Evolutionary conservation across 2,329 filamentous ascomycete genomes (phyloP).

Genomic region (Trichoderma koningiopsis): DNA sequence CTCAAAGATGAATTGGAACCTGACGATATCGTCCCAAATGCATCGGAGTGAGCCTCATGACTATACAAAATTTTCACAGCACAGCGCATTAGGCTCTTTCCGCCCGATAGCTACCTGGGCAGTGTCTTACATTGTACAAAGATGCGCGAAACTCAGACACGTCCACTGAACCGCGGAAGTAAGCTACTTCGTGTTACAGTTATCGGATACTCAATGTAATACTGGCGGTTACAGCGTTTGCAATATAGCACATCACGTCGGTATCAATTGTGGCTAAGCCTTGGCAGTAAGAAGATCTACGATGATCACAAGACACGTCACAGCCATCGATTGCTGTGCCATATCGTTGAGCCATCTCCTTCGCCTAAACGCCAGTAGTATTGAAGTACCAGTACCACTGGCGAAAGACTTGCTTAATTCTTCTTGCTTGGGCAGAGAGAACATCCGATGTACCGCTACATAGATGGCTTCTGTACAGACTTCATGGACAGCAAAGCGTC

Average conservation of each 20-base stretch:
- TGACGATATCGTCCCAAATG: constrained; percentile 4
- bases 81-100: not conserved
- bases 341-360: constrained; percentile 43
- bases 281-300: constrained; percentile 41
- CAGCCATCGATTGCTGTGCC: constrained; percentile 34
- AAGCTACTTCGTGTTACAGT: constrained; percentile 31
- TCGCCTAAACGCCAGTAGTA: constrained; percentile 40
- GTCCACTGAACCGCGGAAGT: constrained; percentile 32
- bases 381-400: constrained; percentile 60
- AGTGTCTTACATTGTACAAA: constrained; percentile 24
- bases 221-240: not conserved
- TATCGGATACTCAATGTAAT: constrained; percentile 4
- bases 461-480: constrained; percentile 39
- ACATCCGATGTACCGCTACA: constrained; percentile 49
- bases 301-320: constrained; percentile 50
- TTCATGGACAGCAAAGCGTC: not conserved
- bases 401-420: constrained; percentile 53
- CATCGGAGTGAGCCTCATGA: constrained; percentile 29
- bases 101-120: too few relatives aligned
- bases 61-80: not conserved
- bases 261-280: constrained; percentile 25
- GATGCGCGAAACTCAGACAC: constrained; percentile 29
- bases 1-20: constrained; percentile 34
- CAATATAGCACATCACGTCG: constrained; percentile 22
- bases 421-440: constrained; percentile 40